These are phyloP conservation scores for Chlorella vulgaris DNA, from an alignment of 139 green algal species.

Conservation along the genomic window DNA sequence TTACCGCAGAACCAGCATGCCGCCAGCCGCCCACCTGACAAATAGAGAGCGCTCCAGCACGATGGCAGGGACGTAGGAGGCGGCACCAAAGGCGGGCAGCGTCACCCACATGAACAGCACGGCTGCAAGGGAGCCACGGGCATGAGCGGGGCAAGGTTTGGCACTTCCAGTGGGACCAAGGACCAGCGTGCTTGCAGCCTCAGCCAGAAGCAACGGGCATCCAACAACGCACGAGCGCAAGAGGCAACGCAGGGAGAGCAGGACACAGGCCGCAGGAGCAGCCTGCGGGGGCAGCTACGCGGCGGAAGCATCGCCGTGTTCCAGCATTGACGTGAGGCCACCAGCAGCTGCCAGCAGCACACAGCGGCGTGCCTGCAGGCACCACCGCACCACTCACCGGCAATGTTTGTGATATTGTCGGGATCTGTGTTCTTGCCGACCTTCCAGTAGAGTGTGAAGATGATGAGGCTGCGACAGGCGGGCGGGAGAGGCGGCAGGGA, in stretches of 20 bases:
- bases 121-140: constrained; percentile 23
- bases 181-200: too few relatives aligned
- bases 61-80: constrained; percentile 79
- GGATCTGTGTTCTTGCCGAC: constrained; percentile 33
- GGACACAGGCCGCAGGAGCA: too few relatives aligned
- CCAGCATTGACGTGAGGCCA: too few relatives aligned
- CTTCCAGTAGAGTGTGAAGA: constrained; percentile 73
- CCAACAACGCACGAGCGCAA: too few relatives aligned
- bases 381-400: too few relatives aligned
- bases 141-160: too few relatives aligned
- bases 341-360: too few relatives aligned
- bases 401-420: constrained; percentile 75
- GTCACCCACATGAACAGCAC: constrained; percentile 83
- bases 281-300: too few relatives aligned
- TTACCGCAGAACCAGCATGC: background rate
- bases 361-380: background rate
- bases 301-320: too few relatives aligned
- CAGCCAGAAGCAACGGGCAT: too few relatives aligned
- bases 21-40: constrained; percentile 37
- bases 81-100: constrained; percentile 77
- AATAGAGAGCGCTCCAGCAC: constrained; percentile 83
- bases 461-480: constrained; percentile 48
- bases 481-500: constrained; percentile 14
- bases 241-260: too few relatives aligned
- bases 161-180: too few relatives aligned